A percentile compares a stretch with the other conserved stretches of the same genome.
These are phyloP conservation scores for Immersiella caudata DNA, from an alignment of 495 filamentous ascomycete genomes.

Conservation along the genomic window DNA sequence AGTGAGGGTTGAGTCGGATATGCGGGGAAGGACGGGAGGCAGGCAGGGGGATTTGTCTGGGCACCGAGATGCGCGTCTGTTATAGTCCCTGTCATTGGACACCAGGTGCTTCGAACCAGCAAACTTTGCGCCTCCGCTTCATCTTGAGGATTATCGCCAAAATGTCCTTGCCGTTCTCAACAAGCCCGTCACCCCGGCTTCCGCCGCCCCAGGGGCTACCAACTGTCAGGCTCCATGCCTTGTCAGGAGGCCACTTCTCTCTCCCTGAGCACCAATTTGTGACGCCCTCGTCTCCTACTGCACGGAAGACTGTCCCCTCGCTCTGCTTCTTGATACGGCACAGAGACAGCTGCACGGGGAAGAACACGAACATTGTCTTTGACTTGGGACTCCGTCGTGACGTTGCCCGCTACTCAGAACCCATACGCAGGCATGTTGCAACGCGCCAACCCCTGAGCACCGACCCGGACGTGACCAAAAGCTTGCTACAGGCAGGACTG, in stretches of 20 bases:
- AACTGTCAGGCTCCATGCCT: conserved; percentile 51
- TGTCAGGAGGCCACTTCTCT: conserved; percentile 46
- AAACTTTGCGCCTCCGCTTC: neutral
- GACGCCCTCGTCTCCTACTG: conserved; percentile 27
- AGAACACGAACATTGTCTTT: conserved; percentile 42
- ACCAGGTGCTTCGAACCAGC: neutral
- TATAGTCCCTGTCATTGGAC: too few species aligned
- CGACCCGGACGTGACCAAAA: conserved; percentile 40
- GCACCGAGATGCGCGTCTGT: neutral
- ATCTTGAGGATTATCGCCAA: neutral
- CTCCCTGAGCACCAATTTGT: conserved; percentile 48
- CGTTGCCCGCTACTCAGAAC: conserved; percentile 35
- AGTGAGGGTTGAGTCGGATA: conserved; percentile 29
- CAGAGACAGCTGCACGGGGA: neutral
- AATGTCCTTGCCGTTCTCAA: neutral
- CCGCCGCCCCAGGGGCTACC: conserved; percentile 12
- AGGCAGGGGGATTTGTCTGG: neutral
- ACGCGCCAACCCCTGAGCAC: conserved; percentile 41
- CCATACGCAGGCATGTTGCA: conserved; percentile 39
- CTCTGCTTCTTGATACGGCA: conserved; percentile 47
- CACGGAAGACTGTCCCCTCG: conserved; percentile 33
- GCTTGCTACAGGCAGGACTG: conserved; percentile 35
- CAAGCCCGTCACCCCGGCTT: neutral
- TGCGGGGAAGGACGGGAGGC: conserved; percentile 43
- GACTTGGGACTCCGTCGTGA: conserved; percentile 45